Evolutionary conservation across 2,329 filamentous ascomycete genomes (phyloP), one percentile per base, ranked within the genome.

Genomic region (Drechslerella coelobrocha): DNA sequence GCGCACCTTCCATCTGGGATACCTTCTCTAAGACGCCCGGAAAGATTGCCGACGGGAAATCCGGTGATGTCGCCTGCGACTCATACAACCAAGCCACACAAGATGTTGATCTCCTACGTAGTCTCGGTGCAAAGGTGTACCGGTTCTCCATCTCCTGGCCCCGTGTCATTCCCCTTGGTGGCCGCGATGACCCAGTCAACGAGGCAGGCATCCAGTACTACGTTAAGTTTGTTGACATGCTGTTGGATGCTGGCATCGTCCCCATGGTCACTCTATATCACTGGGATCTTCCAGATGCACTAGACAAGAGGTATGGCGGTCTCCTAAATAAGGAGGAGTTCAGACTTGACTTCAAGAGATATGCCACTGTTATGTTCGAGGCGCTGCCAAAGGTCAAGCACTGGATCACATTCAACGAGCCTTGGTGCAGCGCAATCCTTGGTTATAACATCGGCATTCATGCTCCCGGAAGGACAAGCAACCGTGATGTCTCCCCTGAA

Each of bases 321-420:
- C 83, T 92, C 61, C 81, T 94, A 74, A 91, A 92, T 83, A 88
- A 89, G 78, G 83, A 87, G 45, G 91, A 96, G 80, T 95, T 94
- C 79, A 86, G 89, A 1, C 84, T 88, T 66, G 91, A 96, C 80
- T 96, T 87, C 77, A 88, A 89, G 75, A 81, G 88, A 79, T 96
- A 92, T 77, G 89, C 91, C 8, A 86, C 88, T 72, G 82, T 91
- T 50, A 82, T 91, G 76, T 95, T 92, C 81, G 83, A 88, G 77
- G 85, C 87, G 0, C 83, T 95, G 52, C 84, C 87, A 59, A 88
- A 88, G 79, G 90, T 92, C 76, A 91, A 91, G 82, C 84, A 90
- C 80, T 96, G 91, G 91, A 90, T 92, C 78, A 94, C 90, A 24
- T 91, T 93, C 81, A 94, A 94, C 78, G 91, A 96, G 81, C 91